Conservation (phyloP, 805 yeast species). For the Priceomyces haplophilus region DNA sequence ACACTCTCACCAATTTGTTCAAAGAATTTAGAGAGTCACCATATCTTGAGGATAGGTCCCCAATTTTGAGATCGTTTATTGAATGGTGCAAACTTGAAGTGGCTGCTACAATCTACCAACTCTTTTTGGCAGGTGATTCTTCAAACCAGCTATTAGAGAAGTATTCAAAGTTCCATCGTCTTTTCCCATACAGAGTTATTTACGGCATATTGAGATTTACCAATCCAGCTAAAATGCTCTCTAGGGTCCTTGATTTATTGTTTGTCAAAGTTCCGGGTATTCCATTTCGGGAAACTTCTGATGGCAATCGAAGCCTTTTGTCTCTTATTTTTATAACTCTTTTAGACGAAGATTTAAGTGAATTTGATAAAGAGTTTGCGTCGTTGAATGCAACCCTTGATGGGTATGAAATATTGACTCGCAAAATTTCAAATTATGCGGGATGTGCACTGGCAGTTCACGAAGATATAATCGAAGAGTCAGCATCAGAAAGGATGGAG, state of each 20-base stretch:
- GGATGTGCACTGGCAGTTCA: conserved; percentile 9
- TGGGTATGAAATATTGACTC: conserved; percentile 20
- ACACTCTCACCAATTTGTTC: conserved; percentile 61
- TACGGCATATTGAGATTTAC: conserved; percentile 76
- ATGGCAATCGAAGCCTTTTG: conserved; percentile 41
- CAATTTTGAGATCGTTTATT: conserved; percentile 63
- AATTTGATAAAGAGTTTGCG: conserved; percentile 52
- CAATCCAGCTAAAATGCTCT: conserved; percentile 82
- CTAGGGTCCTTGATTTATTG: conserved; percentile 74
- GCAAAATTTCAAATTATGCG: conserved; percentile 26
- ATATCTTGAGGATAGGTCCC: conserved; percentile 57
- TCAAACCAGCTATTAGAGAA: conserved; percentile 74
- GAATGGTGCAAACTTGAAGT: conserved; percentile 82
- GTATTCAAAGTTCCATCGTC: conserved; percentile 63
- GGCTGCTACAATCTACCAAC: conserved; percentile 78
- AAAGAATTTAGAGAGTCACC: conserved; percentile 58
- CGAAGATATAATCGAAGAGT: conserved; percentile 23
- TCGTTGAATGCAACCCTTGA: conserved; percentile 43
- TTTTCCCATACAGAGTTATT: conserved; percentile 79
- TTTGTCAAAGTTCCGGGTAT: conserved; percentile 47
- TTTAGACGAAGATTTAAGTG: conserved; percentile 69
- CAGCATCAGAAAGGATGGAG: conserved; percentile 21
- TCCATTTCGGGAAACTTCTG: conserved; percentile 14
- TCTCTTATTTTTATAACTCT: conserved; percentile 73
- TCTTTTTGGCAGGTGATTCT: conserved; percentile 77